These are phyloP conservation scores for Lactifluus piperatus DNA, from an alignment of 768 basidiomycete genomes.

Conservation along the genomic window DNA sequence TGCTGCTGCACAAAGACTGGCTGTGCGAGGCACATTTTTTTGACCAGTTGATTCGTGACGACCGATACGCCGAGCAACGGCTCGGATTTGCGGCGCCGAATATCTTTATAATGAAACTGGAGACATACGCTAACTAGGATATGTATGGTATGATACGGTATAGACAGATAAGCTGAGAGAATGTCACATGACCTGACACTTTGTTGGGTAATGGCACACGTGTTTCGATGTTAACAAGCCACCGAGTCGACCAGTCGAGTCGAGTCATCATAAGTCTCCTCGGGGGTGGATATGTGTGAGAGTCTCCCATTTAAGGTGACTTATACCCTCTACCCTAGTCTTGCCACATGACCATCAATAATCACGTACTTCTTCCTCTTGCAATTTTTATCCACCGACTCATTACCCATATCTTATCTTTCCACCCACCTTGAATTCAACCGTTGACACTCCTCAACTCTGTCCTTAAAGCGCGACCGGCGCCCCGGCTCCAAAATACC, in stretches of 20 bases:
- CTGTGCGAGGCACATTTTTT: constrained; percentile 65
- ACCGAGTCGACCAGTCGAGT: too few relatives aligned
- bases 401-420: constrained; percentile 2
- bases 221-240: constrained; percentile 13
- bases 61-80: constrained; percentile 46
- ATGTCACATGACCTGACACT: background rate
- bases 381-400: background rate
- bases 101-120: constrained; percentile 63
- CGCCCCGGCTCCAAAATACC: background rate
- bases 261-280: too few relatives aligned
- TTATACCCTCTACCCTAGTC: constrained; percentile 7
- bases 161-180: too few relatives aligned
- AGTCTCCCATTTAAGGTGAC: constrained; percentile 3
- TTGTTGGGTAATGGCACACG: constrained; percentile 13
- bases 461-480: background rate
- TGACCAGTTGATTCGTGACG: constrained; percentile 52
- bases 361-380: background rate
- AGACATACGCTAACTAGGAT: constrained; percentile 29
- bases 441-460: background rate
- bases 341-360: background rate
- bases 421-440: background rate
- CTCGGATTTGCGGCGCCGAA: constrained; percentile 76
- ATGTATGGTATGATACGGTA: too few relatives aligned
- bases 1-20: constrained; percentile 51
- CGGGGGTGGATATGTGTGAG: too few relatives aligned